Evolutionary conservation across 2,329 filamentous ascomycete genomes (phyloP), one percentile per base, ranked within the genome.

Genomic region (Chrysoporthe puriensis): DNA sequence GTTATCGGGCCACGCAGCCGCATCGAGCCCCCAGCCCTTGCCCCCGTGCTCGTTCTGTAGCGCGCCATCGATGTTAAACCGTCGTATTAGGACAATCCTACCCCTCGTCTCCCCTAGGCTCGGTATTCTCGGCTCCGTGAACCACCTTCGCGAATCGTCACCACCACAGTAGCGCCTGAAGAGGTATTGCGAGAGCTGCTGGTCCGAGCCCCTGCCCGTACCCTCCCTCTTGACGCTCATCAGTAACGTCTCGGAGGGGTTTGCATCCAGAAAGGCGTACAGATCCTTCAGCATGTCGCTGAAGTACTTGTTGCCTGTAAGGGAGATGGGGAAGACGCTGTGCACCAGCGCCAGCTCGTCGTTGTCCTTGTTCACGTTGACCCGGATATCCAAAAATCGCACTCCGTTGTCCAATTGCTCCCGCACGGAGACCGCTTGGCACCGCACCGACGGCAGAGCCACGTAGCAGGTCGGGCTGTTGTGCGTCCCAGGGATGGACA

Each of bases 401-500:
- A 98, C 91, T 40, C 96, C 96, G 76, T 97, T 95, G 66, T 89
- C 84, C 40, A 99, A 88, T 79, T 99, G 96, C 64, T 90, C 88
- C 61, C 84, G 83, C 5, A 96, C 85, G 69, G 87, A 84, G 21
- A 94, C 93, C 44, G 92, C 90, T 80, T 99, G 96, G 79, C 96
- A 98, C 50, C 96, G 91, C 48, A 98, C 96, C 1, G 93, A 97
- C 1, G 96, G 96, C 5, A 97, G 86, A 14, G 96, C 94, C 61
- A 88, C 86, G 82, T 96, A 86, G 80, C 88, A 91, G 11, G 94
- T 96, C 7, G 96, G 93, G 21, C 92, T 93, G 81, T 99, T 98
- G 83, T 99, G 96, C 0, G 96, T 97, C 71, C 96, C 96, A 0
- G 96, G 96, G 70, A 98, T 96, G 62, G 91, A 96, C 62, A 99